Base-by-base conservation (phyloP, 768 basidiomycete genomes). In the Lentinula sp. region DNA sequence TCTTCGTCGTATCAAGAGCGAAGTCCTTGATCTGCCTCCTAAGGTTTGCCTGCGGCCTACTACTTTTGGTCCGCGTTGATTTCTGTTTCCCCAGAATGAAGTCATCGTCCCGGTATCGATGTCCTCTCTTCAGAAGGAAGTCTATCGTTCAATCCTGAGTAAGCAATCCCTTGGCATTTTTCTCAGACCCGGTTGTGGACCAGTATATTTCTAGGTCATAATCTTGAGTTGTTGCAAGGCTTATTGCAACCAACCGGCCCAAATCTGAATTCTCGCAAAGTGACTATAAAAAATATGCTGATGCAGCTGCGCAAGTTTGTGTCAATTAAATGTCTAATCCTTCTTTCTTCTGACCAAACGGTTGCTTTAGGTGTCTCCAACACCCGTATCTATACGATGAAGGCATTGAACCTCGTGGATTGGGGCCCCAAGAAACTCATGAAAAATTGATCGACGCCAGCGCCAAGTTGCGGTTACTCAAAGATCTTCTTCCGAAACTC, bases 91-190 rank as follows among this genome's bases (percentile, higher is more conserved):
- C 28, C 54, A 93, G 92, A 93, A 93, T 66, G 92, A 94, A 70
- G 89, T 93, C 49, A 94, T 94, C 64, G 88, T 97, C 1, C 95
- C 95, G 0, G 82, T 97, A 46, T 92, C 91, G 8, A 88, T 98
- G 85, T 79, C 89, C 0, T 83, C 88, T 1, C 71, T 96, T 32
- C 95, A 98, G 69, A 90, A 89, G 67, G 88, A 94, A 68, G 82
- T 96, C 2, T 97, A 95, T 69, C 86, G 88, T 58, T 89, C 88
- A 4, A 88, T 97, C 60, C 74, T 96, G 35, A 89, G 93, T 90
- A 67, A 61, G 76, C 68, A 65, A 67, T 60, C 39, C 46, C 11
- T 62, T 68, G 49, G 34, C 65, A 60, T 62, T 63, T 40, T 21
- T 62, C 28, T 18, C 61, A 35, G 42, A 28, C 60, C 7, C 1